Conservation (phyloP, 257 asterid species). For the Solanum ossicruentum region DNA sequence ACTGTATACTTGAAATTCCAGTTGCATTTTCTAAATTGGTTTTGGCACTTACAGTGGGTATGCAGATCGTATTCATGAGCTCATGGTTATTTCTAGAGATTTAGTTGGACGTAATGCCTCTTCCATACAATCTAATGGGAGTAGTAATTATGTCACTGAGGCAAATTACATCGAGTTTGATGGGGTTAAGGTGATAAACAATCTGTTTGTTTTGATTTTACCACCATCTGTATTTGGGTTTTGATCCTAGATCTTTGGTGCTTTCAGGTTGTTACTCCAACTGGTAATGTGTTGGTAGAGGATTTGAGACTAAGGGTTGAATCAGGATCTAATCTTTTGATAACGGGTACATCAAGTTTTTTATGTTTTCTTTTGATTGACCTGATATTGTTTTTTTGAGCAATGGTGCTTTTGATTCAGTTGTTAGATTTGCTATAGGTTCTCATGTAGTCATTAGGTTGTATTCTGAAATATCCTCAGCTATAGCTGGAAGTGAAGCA, state of each 20-base stretch:
- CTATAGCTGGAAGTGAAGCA: not conserved
- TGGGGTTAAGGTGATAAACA: conserved; percentile 63
- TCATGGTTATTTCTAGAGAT: conserved; percentile 78
- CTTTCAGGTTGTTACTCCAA: conserved; percentile 92
- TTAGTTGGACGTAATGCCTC: conserved; percentile 57
- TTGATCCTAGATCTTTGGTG: conserved; percentile 13
- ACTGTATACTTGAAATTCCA: not conserved
- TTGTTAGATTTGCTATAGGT: not conserved
- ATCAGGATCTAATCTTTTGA: conserved; percentile 97
- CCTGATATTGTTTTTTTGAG: not conserved
- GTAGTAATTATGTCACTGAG: conserved; percentile 79
- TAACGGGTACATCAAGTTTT: conserved; percentile 52
- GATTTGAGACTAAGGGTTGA: conserved; percentile 78
- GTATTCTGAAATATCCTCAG: not conserved
- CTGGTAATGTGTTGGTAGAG: conserved; percentile 90
- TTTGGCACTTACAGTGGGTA: conserved; percentile 69
- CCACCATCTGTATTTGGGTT: conserved; percentile 5
- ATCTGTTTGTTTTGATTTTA: conserved; percentile 5
- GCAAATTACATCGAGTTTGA: conserved; percentile 94
- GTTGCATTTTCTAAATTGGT: not conserved
- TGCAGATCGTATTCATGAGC: conserved; percentile 98
- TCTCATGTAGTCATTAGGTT: not conserved
- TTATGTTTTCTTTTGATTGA: not conserved
- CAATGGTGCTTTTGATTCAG: not conserved
- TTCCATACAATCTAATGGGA: conserved; percentile 61